Evolutionary conservation across 169 alveolate genomes (phyloP), one percentile per base, ranked within the genome.

Genomic region (Eimeria praecox): DNA sequence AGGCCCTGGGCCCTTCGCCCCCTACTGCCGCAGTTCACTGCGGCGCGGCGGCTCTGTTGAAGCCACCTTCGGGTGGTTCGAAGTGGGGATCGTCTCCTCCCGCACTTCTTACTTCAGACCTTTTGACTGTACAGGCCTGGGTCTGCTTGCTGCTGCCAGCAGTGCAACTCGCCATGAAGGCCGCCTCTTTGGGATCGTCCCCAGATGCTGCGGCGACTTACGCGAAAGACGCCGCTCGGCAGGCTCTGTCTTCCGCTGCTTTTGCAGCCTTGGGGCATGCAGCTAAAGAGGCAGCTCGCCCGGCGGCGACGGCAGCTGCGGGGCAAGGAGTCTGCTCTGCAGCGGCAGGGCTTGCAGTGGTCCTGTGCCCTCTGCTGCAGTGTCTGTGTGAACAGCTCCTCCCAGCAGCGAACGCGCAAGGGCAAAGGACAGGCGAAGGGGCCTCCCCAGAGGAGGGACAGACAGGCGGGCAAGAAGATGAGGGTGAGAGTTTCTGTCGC

Each of bases 361-460:
- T 52, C n/a, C 44, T 86, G 64, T 56, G 42, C 30, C 93, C 93
- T 4, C 82, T 86, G 42, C 80, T 86, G 93, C 66, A 86, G 64
- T 86, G 80, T 59, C 82, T 86, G 27, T 56, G 82, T 86, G 82
- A 56, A 62, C 40, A 62, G 54, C 93, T 86, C 22, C 77, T 86
- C 33, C 93, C 93, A 16, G 93, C 93, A 4, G 93, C 93, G 27
- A 59, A 86, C 42, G 66, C 18, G 33, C 49, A 42, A 12, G 20
- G 3, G 75, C 42, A 59, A 42, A 44, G 82, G 82, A n/a, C 56
- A 35, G 71, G 16, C 0, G 59, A 56, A 44, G 46, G 5, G 66
- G 18, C 82, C 27, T 38, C 40, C 46, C 40, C 35, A 20, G 40
- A 38, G 12, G 42, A 56, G 40, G 18, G 30, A 0, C 82, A 30